Percentiles rank a stretch among this genome's conserved stretches.
phyloP scores from a whole-genome alignment of 2,329 filamentous ascomycete species.

The Fusarium illudens region DNA sequence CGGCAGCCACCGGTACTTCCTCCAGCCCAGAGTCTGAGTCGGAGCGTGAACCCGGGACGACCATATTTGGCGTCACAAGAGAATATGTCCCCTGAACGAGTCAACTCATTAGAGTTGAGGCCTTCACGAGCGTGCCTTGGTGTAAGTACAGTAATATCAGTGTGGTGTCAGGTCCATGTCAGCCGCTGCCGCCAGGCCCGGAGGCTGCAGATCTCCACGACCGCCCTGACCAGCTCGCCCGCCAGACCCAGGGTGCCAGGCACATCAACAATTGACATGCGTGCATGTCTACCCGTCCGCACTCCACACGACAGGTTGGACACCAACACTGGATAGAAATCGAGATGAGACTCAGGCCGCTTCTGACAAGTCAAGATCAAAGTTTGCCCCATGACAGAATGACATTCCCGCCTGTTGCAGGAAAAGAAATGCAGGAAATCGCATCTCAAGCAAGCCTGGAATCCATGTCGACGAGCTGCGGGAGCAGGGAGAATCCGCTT shows the following conservation, averaged over 20 bases:
- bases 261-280: neutral
- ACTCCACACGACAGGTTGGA: neutral
- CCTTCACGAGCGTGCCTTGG: neutral
- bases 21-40: neutral
- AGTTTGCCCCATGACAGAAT: neutral
- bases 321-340: neutral
- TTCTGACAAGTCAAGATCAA: neutral
- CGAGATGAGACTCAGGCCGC: neutral
- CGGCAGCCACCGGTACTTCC: neutral
- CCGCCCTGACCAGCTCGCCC: constrained; percentile 5
- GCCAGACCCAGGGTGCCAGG: neutral
- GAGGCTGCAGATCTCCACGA: constrained; percentile 15
- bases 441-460: neutral
- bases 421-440: constrained; percentile 13
- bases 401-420: neutral
- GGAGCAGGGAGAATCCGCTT: constrained; percentile 1
- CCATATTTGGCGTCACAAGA: neutral
- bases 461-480: neutral
- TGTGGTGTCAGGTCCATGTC: constrained; percentile 6
- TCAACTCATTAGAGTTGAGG: neutral
- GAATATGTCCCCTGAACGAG: neutral
- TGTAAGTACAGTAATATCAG: neutral
- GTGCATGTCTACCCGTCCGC: neutral
- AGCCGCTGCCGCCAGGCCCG: constrained; percentile 11
- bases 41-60: neutral